Conservation (phyloP, 2,329 filamentous ascomycete genomes). For the Cucurbitaria berberidis region DNA sequence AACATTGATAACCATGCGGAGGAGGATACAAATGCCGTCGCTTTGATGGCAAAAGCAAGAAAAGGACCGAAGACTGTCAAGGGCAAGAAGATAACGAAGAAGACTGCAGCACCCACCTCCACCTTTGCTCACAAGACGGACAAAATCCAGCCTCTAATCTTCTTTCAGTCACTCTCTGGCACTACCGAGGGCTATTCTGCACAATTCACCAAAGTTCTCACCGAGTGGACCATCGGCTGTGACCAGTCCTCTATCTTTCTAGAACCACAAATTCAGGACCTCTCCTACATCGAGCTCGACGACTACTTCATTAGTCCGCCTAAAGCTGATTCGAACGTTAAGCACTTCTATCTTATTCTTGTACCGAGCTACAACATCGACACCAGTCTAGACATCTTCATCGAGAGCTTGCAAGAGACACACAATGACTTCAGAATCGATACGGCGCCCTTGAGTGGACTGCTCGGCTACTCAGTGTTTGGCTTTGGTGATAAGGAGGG, state of each 20-base stretch:
- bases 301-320: constrained; percentile 86
- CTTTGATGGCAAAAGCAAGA: constrained; percentile 30
- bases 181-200: constrained; percentile 78
- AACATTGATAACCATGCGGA: constrained; percentile 41
- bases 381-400: constrained; percentile 84
- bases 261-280: constrained; percentile 72
- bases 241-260: constrained; percentile 51
- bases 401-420: constrained; percentile 87
- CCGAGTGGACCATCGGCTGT: constrained; percentile 47
- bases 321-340: constrained; percentile 60
- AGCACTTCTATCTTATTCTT: constrained; percentile 82
- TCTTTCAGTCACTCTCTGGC: constrained; percentile 88
- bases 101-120: constrained; percentile 20
- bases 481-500: constrained; percentile 90
- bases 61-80: constrained; percentile 49
- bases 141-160: constrained; percentile 75
- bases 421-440: constrained; percentile 98
- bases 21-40: constrained; percentile 27
- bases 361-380: constrained; percentile 96
- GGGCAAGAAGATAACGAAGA: constrained; percentile 40
- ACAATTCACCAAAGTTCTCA: constrained; percentile 65
- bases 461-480: constrained; percentile 91
- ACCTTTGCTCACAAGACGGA: constrained; percentile 40
- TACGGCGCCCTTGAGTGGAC: constrained; percentile 75
- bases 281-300: constrained; percentile 88